A percentile compares a stretch with the other conserved stretches of the same genome.
These are phyloP conservation scores for Pyrenochaeta sp. DNA, from an alignment of 2,329 filamentous ascomycete genomes.

Conservation along the genomic window DNA sequence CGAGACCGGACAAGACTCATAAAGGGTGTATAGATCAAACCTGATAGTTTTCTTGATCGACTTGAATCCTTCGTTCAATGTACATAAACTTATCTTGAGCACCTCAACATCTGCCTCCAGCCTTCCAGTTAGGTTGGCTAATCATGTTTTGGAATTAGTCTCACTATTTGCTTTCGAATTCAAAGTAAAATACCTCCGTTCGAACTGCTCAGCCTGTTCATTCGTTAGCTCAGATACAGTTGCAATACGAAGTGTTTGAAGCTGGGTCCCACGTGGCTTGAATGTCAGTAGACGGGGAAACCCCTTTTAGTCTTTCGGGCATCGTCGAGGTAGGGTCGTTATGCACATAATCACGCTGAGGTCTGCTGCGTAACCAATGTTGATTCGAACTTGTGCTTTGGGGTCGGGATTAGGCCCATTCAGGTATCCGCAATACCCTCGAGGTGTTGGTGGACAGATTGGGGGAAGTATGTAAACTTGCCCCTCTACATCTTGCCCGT, in stretches of 20 bases:
- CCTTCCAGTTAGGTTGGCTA: neutral
- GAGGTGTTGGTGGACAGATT: conserved; percentile 1
- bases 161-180: no score
- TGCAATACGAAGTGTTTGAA: neutral
- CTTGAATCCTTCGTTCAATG: neutral
- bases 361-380: conserved; percentile 1
- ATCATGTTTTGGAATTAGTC: no score
- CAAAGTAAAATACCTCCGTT: no score
- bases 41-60: neutral
- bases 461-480: conserved; percentile 5
- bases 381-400: conserved; percentile 1
- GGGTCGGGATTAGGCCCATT: conserved; percentile 1
- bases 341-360: conserved; percentile 1
- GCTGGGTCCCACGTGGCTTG: neutral
- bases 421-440: conserved; percentile 1
- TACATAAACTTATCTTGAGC: neutral
- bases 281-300: neutral
- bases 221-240: conserved; percentile 1
- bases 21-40: neutral
- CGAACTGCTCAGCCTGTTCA: conserved; percentile 1
- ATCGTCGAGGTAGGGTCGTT: conserved; percentile 1
- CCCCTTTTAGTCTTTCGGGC: conserved; percentile 1
- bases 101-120: conserved; percentile 1
- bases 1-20: conserved; percentile 1
- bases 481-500: conserved; percentile 14